These are phyloP conservation scores for Hemisphaericaspora lyxosophila DNA, from an alignment of 1,139 yeast genomes.

Conservation along the genomic window DNA sequence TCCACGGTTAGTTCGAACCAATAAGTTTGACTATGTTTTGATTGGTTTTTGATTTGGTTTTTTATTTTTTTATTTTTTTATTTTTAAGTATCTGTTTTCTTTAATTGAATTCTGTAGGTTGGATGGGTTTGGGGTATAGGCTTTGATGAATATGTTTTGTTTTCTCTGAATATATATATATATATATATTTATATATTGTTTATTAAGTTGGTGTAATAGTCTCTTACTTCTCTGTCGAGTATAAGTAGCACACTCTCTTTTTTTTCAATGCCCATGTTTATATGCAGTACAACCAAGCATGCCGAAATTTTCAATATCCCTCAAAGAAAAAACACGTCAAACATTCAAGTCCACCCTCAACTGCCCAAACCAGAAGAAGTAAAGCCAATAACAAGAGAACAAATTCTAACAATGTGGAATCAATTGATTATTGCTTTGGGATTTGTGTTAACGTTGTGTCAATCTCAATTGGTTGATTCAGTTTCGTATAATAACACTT, in stretches of 20 bases:
- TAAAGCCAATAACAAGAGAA: neutral
- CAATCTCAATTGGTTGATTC: slow-evolving; percentile 10
- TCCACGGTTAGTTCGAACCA: slow-evolving; percentile 27
- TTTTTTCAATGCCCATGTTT: neutral
- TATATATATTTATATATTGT: too few relatives aligned
- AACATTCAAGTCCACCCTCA: neutral
- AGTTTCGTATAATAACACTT: slow-evolving; percentile 16
- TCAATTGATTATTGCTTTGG: slow-evolving; percentile 8
- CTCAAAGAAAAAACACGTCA: slow-evolving; percentile 1
- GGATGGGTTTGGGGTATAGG: slow-evolving; percentile 1
- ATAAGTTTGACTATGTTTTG: slow-evolving; percentile 1
- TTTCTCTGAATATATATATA: neutral
- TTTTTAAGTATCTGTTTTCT: neutral
- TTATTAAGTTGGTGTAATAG: too few relatives aligned
- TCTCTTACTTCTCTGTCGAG: too few relatives aligned
- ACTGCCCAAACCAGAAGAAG: too few relatives aligned
- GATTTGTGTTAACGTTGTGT: slow-evolving; percentile 9
- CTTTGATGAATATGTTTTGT: neutral
- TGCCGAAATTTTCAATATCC: neutral
- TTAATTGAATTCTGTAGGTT: neutral
- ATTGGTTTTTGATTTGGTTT: neutral
- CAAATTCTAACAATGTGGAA: slow-evolving; percentile 11
- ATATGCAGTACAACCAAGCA: neutral
- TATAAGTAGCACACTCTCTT: too few relatives aligned
- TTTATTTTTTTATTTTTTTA: neutral